phyloP scores from a whole-genome alignment of 306 rosid species.

The Mimosa pudica region DNA sequence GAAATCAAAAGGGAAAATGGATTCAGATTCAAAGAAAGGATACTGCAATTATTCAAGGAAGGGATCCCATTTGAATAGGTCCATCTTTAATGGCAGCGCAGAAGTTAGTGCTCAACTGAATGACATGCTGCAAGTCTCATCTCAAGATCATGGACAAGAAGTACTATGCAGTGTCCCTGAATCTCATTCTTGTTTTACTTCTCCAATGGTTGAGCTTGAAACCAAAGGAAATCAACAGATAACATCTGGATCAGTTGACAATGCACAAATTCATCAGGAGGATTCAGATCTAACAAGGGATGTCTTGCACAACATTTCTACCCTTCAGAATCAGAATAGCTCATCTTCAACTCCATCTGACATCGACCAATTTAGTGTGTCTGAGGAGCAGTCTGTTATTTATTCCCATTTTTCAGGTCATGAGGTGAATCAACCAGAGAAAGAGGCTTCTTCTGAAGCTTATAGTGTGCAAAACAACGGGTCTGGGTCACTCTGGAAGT shows the following conservation, averaged over 20 bases:
- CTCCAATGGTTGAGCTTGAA: constrained; percentile 33
- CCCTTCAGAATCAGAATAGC: constrained; percentile 37
- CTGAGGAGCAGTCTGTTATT: constrained; percentile 43
- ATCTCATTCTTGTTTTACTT: constrained; percentile 39
- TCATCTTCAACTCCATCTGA: constrained; percentile 38
- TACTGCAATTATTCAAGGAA: constrained; percentile 47
- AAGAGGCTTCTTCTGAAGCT: constrained; percentile 51
- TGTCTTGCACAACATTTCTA: constrained; percentile 32
- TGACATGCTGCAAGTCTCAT: constrained; percentile 40
- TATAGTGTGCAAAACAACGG: constrained; percentile 44
- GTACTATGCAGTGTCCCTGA: constrained; percentile 38
- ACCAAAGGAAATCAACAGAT: constrained; percentile 36
- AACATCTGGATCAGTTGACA: constrained; percentile 46
- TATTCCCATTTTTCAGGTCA: constrained; percentile 49
- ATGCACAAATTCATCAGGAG: constrained; percentile 39
- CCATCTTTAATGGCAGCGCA: constrained; percentile 43
- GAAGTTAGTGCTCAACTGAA: constrained; percentile 41
- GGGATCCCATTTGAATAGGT: constrained; percentile 44
- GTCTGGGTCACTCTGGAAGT: constrained; percentile 62
- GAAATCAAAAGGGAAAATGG: constrained; percentile 57
- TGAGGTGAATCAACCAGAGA: constrained; percentile 45
- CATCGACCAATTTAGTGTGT: constrained; percentile 39
- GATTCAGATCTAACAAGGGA: constrained; percentile 37
- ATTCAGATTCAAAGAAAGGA: constrained; percentile 48
- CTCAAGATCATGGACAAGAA: constrained; percentile 42